Evolutionary conservation across 495 filamentous ascomycete genomes (phyloP).

Genomic region (Aspergillus wentii): DNA sequence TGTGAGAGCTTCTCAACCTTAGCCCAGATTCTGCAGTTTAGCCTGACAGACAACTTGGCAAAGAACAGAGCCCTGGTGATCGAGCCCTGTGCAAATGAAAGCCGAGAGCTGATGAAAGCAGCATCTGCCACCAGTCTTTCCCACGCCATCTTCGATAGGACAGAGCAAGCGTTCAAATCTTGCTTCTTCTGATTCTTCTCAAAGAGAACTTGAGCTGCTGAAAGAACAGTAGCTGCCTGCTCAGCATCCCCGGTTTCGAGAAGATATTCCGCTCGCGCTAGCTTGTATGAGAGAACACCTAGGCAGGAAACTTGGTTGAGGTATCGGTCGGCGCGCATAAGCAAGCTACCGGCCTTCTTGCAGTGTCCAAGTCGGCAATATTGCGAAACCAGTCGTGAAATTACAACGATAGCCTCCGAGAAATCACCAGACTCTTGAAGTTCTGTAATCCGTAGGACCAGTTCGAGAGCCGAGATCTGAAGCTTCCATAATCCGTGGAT

Average conservation of each 20-base stretch:
- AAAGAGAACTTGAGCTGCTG: conserved; percentile 28
- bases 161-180: conserved; percentile 21
- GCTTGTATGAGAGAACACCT: conserved; percentile 52
- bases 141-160: conserved; percentile 35
- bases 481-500: conserved; percentile 63
- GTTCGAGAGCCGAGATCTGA: conserved; percentile 38
- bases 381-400: conserved; percentile 60
- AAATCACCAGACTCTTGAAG: conserved; percentile 43
- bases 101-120: conserved; percentile 54
- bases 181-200: conserved; percentile 28
- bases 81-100: conserved; percentile 60
- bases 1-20: conserved; percentile 52
- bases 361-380: conserved; percentile 76
- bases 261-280: conserved; percentile 71
- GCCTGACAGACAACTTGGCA: conserved; percentile 60
- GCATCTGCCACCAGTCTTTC: conserved; percentile 47
- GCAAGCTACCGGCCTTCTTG: conserved; percentile 60
- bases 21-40: conserved; percentile 67
- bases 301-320: conserved; percentile 33
- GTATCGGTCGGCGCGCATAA: conserved; percentile 54
- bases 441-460: conserved; percentile 53
- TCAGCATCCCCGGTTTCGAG: conserved; percentile 60
- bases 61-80: conserved; percentile 60
- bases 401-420: conserved; percentile 50
- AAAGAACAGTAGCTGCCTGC: conserved; percentile 39